A percentile compares a stretch with the other conserved stretches of the same genome.
phyloP scores from a whole-genome alignment of 208 protist genomes.

The Wallacemonas sp. region DNA sequence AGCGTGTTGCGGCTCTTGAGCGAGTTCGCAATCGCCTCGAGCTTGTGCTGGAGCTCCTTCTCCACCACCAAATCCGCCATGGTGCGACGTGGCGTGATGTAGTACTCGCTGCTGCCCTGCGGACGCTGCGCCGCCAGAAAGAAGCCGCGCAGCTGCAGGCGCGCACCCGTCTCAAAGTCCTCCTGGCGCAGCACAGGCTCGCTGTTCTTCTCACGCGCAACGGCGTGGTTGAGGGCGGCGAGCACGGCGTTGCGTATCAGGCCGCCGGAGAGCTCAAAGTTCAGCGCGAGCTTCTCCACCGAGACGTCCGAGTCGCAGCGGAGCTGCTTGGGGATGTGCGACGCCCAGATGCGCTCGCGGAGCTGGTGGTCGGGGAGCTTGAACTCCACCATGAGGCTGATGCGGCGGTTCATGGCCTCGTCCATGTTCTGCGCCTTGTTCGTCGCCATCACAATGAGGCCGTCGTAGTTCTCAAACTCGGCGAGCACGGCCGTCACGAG shows the following conservation, averaged over 20 bases:
- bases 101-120: slow-evolving; percentile 45
- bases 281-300: slow-evolving; percentile 65
- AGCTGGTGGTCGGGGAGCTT: slow-evolving; percentile 85
- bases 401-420: slow-evolving; percentile 93
- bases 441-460: slow-evolving; percentile 91
- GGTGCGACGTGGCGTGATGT: slow-evolving; percentile 75
- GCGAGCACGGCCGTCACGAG: slow-evolving; percentile 84
- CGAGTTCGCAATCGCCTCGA: slow-evolving; percentile 60
- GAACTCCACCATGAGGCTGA: slow-evolving; percentile 93
- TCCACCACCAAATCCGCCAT: slow-evolving; percentile 80
- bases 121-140: slow-evolving; percentile 77
- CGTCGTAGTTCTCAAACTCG: slow-evolving; percentile 93
- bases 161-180: slow-evolving; percentile 81
- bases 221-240: slow-evolving; percentile 76
- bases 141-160: slow-evolving; percentile 85
- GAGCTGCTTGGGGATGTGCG: slow-evolving; percentile 73
- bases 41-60: slow-evolving; percentile 29
- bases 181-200: slow-evolving; percentile 61
- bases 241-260: slow-evolving; percentile 93
- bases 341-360: slow-evolving; percentile 82
- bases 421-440: slow-evolving; percentile 90
- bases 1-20: slow-evolving; percentile 86
- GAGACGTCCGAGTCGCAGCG: slow-evolving; percentile 63
- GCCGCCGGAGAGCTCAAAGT: slow-evolving; percentile 91
- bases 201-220: slow-evolving; percentile 73